Evolutionary conservation across 1,139 yeast genomes (phyloP), one percentile per base, ranked within the genome.

Genomic region (Hansenula sp.): DNA sequence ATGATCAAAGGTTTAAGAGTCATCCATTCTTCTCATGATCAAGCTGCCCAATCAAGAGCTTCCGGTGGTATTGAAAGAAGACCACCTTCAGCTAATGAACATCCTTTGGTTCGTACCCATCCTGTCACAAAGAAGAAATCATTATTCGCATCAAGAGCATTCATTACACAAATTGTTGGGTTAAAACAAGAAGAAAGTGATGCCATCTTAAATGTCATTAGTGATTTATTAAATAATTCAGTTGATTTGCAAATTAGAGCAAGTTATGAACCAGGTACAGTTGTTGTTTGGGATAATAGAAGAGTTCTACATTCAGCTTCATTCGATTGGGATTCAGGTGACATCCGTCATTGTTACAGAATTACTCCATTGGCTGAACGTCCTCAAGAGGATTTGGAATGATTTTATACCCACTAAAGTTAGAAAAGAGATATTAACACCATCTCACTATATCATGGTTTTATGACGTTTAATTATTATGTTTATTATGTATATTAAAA

Each of bases 211-310:
- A 62, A 72, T 40, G 75, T 81, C 53, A 65, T 84, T 52, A 72
- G 71, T 50, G 64, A 68, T 36, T 79, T 79, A 53, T 66, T 81
- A 42, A 77, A 76, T 45, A 53, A 68, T 33, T 64, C 75, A 31
- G 74, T 71, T 24, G 84, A 79, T 57, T 67, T 77, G 49, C 81
- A 79, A 45, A 68, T 77, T 18, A 72, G 87, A 50, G 79, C 79
- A 47, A 66, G 62, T 43, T 81, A 84, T 81, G 76, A 74, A 49
- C 74, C 73, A 32, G 69, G 74, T 42, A 79, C 88, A 6, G 83
- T 84, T 29, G 88, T 81, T 21, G 64, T 81, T 19, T 84, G 89
- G 86, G 90, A 84, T 56, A 83, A 83, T 65, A 72, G 90, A 62
- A 68, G 82, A 54, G 77, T 79, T 29, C 65, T 74, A 36, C 90